Evolutionary conservation across 1,139 yeast species (phyloP), one percentile per base, ranked within the genome.

Genomic region (Zygosaccharomyces sapae): DNA sequence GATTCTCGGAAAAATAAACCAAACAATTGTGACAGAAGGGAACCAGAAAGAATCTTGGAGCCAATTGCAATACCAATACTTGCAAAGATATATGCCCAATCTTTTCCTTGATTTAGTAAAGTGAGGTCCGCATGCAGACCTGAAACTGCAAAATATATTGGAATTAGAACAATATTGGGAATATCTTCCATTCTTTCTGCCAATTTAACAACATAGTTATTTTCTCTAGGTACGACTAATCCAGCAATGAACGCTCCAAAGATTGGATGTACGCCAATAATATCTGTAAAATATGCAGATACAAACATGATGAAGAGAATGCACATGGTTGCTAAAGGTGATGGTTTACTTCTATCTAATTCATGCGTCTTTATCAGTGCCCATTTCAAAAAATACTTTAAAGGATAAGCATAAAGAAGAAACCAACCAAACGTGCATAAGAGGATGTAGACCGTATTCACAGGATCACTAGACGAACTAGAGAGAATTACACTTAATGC

Each of bases 221-320:
- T 79, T 47, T 84, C 89, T 57, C 92, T 73, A 9, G 95, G 94
- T n/a, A 84, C 78, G 48, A 85, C 79, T 24, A 83, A 70, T 3
- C 95, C 95, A 8, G 81, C 80, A 67, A 86, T 74, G 62, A 85
- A 85, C 0, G 92, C 90, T 35, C 94, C 95, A 63, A 86, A 86
- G 59, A 86, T 85, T 0, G 88, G 81, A 62, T 83, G 89, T 8
- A 84, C 90, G 2, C 94, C 94, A 53, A 85, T 82, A 48, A 84
- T 81, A 63, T 84, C 89, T 2, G 94, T 86, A 64, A 77, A 83
- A 66, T 85, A 86, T 1, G 94, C 79, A 2, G 90, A 83, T 3
- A 76, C 67, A 53, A 85, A 78, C 51, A 80, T 81, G 52, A 77
- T 58, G 12, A 78, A 59, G 43, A 85, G 59, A 33, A 84, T 78